A percentile compares a stretch with the other conserved stretches of the same genome.
phyloP scores from a whole-genome alignment of 2,329 filamentous ascomycete species.

The Calonectria pseudoreteaudii region DNA sequence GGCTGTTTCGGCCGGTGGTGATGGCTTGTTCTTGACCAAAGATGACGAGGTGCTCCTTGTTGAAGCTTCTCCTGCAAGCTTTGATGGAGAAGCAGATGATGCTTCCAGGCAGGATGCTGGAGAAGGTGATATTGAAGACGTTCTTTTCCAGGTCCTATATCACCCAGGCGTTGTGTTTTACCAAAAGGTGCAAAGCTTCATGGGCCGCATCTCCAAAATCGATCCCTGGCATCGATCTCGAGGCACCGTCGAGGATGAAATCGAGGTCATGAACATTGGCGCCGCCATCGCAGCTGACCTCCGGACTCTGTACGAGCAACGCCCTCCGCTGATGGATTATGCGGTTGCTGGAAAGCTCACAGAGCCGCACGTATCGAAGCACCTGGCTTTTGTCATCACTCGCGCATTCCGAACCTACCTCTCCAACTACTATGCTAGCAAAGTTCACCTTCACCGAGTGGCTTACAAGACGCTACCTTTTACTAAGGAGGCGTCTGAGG shows the following conservation, averaged over 20 bases:
- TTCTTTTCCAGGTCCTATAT: slow-evolving; percentile 65
- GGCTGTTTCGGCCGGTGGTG: slow-evolving; percentile 67
- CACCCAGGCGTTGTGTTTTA: slow-evolving; percentile 69
- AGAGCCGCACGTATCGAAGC: slow-evolving; percentile 59
- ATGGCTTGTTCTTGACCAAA: slow-evolving; percentile 63
- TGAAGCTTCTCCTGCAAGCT: slow-evolving; percentile 55
- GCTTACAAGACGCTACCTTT: slow-evolving; percentile 66
- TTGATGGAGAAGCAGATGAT: slow-evolving; percentile 46
- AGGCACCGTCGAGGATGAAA: slow-evolving; percentile 68
- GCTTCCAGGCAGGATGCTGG: slow-evolving; percentile 34
- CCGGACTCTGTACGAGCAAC: slow-evolving; percentile 60
- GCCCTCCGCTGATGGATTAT: slow-evolving; percentile 67
- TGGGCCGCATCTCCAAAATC: slow-evolving; percentile 67
- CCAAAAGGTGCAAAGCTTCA: slow-evolving; percentile 68
- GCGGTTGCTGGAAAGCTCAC: slow-evolving; percentile 64
- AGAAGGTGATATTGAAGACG: slow-evolving; percentile 58
- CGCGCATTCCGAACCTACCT: slow-evolving; percentile 66
- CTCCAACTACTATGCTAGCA: slow-evolving; percentile 67
- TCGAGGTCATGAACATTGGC: slow-evolving; percentile 67
- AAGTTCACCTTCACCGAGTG: slow-evolving; percentile 67
- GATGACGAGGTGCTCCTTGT: slow-evolving; percentile 60
- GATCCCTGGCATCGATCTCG: slow-evolving; percentile 67
- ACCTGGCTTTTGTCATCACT: slow-evolving; percentile 62
- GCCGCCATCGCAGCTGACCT: slow-evolving; percentile 63
- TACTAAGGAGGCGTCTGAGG: slow-evolving; percentile 60